Conservation (phyloP, 495 filamentous ascomycete species). For the Bacidia gigantensis region DNA sequence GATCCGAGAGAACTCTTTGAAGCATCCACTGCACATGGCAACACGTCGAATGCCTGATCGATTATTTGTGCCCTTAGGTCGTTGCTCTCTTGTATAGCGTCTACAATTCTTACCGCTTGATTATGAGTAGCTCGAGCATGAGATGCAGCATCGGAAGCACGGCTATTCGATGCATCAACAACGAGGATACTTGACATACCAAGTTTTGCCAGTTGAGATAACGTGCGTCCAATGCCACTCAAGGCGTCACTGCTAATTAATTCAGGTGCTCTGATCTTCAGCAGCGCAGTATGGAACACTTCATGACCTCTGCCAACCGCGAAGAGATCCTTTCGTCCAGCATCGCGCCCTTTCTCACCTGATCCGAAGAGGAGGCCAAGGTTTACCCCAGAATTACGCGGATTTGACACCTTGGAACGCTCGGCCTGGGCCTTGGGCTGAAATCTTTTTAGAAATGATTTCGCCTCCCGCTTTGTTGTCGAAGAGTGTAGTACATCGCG, state of each 20-base stretch:
- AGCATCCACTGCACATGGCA: background rate
- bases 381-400: background rate
- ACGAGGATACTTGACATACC: conserved; percentile 74
- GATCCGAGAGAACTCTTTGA: background rate
- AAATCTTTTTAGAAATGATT: conserved; percentile 48
- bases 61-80: conserved; percentile 35
- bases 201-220: conserved; percentile 67
- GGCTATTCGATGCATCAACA: conserved; percentile 43
- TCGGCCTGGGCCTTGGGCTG: background rate
- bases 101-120: conserved; percentile 62
- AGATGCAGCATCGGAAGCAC: conserved; percentile 15
- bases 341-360: too few species aligned
- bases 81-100: conserved; percentile 54
- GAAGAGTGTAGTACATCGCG: conserved; percentile 70
- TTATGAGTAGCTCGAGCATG: conserved; percentile 35
- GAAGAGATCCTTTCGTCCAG: too few species aligned
- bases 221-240: conserved; percentile 63
- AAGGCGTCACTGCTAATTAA: conserved; percentile 51
- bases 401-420: background rate
- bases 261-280: conserved; percentile 69
- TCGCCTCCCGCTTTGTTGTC: conserved; percentile 81
- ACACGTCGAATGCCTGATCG: conserved; percentile 14
- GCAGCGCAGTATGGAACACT: conserved; percentile 55
- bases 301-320: background rate
- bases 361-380: background rate